Evolutionary conservation across 306 rosid species (phyloP).

Genomic region (Casuarina cunninghamiana): DNA sequence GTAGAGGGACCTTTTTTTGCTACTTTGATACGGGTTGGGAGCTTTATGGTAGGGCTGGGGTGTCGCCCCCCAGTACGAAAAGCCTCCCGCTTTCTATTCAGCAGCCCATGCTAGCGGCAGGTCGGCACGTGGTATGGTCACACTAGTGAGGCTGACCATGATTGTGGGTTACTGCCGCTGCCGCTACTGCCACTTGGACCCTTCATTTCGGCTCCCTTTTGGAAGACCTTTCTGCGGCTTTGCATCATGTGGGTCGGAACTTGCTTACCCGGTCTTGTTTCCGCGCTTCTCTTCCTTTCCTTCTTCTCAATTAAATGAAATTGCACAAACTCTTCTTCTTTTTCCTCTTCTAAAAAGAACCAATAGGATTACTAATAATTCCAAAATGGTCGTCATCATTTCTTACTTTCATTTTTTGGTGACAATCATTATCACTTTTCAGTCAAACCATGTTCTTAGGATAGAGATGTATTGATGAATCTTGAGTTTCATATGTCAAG

Average conservation of each 20-base stretch:
- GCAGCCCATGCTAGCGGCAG: slow-evolving; percentile 56
- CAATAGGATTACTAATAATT: no score
- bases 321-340: no score
- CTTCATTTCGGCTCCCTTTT: slow-evolving; percentile 37
- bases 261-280: neutral
- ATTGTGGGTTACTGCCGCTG: slow-evolving; percentile 42
- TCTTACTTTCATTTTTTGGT: neutral
- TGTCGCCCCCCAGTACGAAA: slow-evolving; percentile 59
- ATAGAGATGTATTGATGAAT: no score
- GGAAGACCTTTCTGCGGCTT: slow-evolving; percentile 3
- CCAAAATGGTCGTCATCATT: neutral
- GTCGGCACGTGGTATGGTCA: slow-evolving; percentile 76
- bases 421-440: neutral
- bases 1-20: neutral
- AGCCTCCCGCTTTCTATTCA: slow-evolving; percentile 38
- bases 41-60: slow-evolving; percentile 64
- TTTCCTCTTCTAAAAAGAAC: no score
- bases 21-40: no score
- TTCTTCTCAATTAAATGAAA: no score
- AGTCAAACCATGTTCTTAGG: neutral
- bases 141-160: slow-evolving; percentile 45
- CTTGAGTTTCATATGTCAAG: no score
- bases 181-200: slow-evolving; percentile 38
- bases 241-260: slow-evolving; percentile 31
- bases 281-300: no score